Percentiles rank a stretch among this genome's conserved stretches.
Evolutionary conservation across 169 alveolate genomes (phyloP).

Genomic region (Eimeria maxima): DNA sequence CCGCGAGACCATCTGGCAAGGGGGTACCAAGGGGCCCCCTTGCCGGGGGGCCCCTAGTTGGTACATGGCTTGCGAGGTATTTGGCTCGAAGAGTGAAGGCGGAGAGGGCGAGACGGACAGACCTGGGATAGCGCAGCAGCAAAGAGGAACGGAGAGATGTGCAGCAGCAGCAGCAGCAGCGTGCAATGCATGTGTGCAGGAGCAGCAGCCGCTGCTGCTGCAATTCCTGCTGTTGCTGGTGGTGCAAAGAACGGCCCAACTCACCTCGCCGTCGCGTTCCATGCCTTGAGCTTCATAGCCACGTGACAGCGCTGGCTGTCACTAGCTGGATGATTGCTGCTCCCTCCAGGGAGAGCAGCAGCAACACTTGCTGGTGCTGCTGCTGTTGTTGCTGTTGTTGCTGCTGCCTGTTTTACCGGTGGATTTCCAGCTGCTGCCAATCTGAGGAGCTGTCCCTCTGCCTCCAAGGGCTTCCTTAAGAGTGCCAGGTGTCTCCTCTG

Average conservation of each 20-base stretch:
- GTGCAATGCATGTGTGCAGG: no score
- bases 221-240: not conserved
- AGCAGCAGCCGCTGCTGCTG: not conserved
- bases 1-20: no score
- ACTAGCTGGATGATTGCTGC: not conserved
- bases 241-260: not conserved
- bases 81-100: not conserved
- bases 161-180: not conserved
- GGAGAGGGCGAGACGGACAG: constrained; percentile 50
- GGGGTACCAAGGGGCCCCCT: not conserved
- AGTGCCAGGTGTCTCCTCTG: constrained; percentile 30
- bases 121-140: constrained; percentile 3
- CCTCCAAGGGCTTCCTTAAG: not conserved
- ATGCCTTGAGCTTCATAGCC: constrained; percentile 18
- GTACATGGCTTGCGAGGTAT: not conserved
- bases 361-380: not conserved
- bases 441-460: constrained; percentile 33
- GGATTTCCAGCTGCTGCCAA: not conserved
- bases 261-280: constrained; percentile 59
- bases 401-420: no score
- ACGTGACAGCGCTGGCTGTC: not conserved
- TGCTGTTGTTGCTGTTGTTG: not conserved
- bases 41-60: constrained; percentile 13
- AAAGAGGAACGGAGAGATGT: not conserved
- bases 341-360: not conserved